Conservation (phyloP, 2,329 filamentous ascomycete genomes). For the Scorias spongiosa region DNA sequence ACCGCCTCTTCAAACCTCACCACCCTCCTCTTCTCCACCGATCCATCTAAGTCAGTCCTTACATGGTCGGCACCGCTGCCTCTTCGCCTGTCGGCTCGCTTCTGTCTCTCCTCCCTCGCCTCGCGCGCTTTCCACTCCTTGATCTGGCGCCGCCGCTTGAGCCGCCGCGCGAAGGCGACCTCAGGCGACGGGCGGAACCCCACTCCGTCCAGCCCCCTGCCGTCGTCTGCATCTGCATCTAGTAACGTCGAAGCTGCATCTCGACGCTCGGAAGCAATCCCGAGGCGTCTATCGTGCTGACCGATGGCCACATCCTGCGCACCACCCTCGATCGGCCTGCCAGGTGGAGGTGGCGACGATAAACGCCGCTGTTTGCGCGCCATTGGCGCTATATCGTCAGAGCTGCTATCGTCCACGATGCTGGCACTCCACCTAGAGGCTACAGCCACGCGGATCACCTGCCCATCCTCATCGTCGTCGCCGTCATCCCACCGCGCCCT, state of each 20-base stretch:
- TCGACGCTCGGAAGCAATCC: slow-evolving; percentile 33
- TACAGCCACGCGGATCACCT: too few species aligned
- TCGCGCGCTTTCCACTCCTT: slow-evolving; percentile 44
- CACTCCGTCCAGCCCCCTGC: slow-evolving; percentile 48
- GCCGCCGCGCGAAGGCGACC: slow-evolving; percentile 40
- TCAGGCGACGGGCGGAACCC: slow-evolving; percentile 47
- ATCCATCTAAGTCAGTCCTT: not conserved
- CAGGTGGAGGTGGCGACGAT: slow-evolving; percentile 1
- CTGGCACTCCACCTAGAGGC: too few species aligned
- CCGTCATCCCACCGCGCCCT: too few species aligned
- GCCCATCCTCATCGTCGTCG: too few species aligned
- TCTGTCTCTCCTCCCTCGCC: slow-evolving; percentile 42
- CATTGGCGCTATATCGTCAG: not conserved
- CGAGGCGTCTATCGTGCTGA: slow-evolving; percentile 1
- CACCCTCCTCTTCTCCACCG: slow-evolving; percentile 4
- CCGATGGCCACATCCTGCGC: not conserved
- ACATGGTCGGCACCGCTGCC: slow-evolving; percentile 4
- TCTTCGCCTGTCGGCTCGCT: slow-evolving; percentile 37
- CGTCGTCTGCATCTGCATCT: slow-evolving; percentile 38
- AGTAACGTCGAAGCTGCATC: slow-evolving; percentile 36
- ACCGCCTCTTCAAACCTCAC: slow-evolving; percentile 5
- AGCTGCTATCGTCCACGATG: too few species aligned
- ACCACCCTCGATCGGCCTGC: not conserved
- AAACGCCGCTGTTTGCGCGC: not conserved
- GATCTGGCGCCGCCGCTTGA: slow-evolving; percentile 43